Evolutionary conservation across 2,329 filamentous ascomycete species (phyloP), one percentile per base, ranked within the genome.

Genomic region (Penicillium janthinellum): DNA sequence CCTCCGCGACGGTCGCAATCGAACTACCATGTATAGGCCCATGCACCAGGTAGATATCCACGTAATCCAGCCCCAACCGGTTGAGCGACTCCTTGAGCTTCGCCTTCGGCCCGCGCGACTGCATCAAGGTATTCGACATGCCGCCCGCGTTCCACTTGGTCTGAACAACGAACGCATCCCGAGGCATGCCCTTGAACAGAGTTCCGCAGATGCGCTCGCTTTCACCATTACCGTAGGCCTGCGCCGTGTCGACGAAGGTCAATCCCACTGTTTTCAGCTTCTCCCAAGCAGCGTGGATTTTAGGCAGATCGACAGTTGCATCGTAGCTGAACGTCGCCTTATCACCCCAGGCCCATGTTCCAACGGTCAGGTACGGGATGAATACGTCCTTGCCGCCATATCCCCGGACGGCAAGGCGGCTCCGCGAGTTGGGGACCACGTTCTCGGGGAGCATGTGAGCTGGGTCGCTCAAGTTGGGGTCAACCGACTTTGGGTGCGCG

Each of bases 191-290:
- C 31, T 71, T 65, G 59, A 79, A 73, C n/a, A 81, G 66, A 22
- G 71, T 69, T 3, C 76, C 75, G 57, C 77, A 74, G 62, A 81
- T 79, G 10, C 70, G 69, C 63, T 81, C 79, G 56, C 75, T 77
- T 57, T 78, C 72, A 3, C 78, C 77, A 28, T 69, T 70, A 42
- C 78, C 78, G 61, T 80, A 81, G 15, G 71, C 75, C 66, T 80
- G 75, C 8, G 78, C 77, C 5, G 77, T 81, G 62, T 81, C 79
- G 59, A 81, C 73, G 58, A 79, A 80, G 56, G 75, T 78, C 25
- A 79, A 59, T 14, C 75, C 73, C 4, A 72, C 70, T 6, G 70
- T 62, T 51, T 76, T 70, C n/a, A 77, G 68, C 28, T 71, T 62
- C 42, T 71, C 62, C 77, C 78, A 80, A 20, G 77, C 78, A 47